Evolutionary conservation across 2,329 filamentous ascomycete species (phyloP), one percentile per base, ranked within the genome.

Genomic region (Penicillium sp.): DNA sequence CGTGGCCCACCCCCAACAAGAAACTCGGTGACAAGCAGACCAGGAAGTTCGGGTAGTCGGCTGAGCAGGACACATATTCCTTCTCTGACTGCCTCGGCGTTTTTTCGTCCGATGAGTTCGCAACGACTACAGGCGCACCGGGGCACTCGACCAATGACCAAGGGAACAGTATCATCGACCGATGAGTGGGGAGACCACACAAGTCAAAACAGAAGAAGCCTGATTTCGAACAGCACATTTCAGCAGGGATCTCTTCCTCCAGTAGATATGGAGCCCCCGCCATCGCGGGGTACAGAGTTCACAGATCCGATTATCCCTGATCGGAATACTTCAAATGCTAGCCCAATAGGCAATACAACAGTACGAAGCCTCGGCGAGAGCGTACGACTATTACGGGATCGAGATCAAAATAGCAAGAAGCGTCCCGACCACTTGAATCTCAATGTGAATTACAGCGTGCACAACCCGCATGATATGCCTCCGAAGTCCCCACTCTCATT

Each of bases 71-170:
- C 90, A 43, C 95, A 99, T 80, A 92, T 96, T 21, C 93, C 95
- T 1, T 92, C 90, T 1, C 79, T 99, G 52, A 89, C 91, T 3
- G 92, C 91, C 16, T 90, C 93, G 69, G 93, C 91, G 53, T 98
- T 99, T 78, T 96, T 96, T 71, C 89, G 89, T 22, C 95, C 95
- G 39, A 96, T 99, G 91, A 98, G 93, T 77, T 96, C 93, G 24
- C 92, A 96, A 73, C 89, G 91, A 72, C 80, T 98, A 50, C 93
- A 98, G 76, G 92, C 92, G 53, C 95, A 98, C 75, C 84, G 93
- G 73, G 87, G 88, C 61, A 85, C 80, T 64, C 79, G 80, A 47
- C 82, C 80, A 37, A 57, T 70, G 61, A 75, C 71, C 45, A 74
- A 71, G 55, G 68, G 62, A 31, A 67, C 68, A 31, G 67, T 70